These are phyloP conservation scores for Monosporascus sp. DNA, from an alignment of 2,329 filamentous ascomycete species.

Conservation along the genomic window DNA sequence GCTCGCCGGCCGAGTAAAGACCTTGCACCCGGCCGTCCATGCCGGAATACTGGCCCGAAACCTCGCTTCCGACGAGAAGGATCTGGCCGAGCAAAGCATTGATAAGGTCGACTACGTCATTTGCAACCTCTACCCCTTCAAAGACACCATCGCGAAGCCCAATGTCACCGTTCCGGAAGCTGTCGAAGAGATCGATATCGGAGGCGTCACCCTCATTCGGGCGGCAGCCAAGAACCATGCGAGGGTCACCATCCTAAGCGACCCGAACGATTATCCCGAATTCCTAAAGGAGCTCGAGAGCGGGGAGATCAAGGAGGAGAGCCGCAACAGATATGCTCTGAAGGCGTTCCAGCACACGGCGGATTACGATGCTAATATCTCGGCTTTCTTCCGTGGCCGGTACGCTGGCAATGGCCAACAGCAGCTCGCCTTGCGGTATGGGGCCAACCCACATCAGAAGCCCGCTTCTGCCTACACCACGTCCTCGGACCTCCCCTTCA, in stretches of 20 bases:
- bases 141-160: conserved; percentile 94
- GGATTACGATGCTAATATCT: conserved; percentile 91
- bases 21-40: conserved; percentile 89
- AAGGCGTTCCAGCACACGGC: conserved; percentile 99
- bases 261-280: conserved; percentile 87
- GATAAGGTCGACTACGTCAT: conserved; percentile 93
- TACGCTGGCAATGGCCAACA: conserved; percentile 83
- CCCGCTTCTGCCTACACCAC: conserved; percentile 79
- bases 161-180: conserved; percentile 96
- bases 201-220: conserved; percentile 91
- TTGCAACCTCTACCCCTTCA: conserved; percentile 99
- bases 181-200: conserved; percentile 98
- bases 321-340: conserved; percentile 82
- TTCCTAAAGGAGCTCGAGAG: conserved; percentile 87
- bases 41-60: conserved; percentile 89
- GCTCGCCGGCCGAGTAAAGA: conserved; percentile 77
- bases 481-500: conserved; percentile 80
- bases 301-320: conserved; percentile 79
- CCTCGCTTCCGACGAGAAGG: conserved; percentile 92
- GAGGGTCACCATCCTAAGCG: conserved; percentile 91
- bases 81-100: conserved; percentile 91
- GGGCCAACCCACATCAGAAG: conserved; percentile 97
- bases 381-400: conserved; percentile 95
- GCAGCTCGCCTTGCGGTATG: conserved; percentile 83
- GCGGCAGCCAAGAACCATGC: conserved; percentile 97